Evolutionary conservation across 2,329 filamentous ascomycete genomes (phyloP).

Genomic region (Aspergillus melleus): DNA sequence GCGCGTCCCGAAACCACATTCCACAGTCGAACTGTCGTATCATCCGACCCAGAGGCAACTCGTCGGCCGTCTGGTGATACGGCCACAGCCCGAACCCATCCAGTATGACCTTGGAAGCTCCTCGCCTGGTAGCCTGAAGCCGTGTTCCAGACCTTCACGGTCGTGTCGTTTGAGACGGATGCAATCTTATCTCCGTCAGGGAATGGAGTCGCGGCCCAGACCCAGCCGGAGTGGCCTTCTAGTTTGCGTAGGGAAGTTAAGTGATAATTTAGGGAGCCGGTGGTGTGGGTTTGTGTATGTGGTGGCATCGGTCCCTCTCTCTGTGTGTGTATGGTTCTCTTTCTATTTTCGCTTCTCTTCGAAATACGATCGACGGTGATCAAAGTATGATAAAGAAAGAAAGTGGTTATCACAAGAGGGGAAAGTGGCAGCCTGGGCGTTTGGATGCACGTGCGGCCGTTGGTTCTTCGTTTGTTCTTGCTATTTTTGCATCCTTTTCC

Average conservation of each 20-base stretch:
- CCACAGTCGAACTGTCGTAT: neutral
- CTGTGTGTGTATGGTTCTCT: neutral
- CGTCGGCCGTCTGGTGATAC: constrained; percentile 12
- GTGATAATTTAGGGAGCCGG: neutral
- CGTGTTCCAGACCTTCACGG: neutral
- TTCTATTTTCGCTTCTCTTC: neutral
- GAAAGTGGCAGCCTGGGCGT: neutral
- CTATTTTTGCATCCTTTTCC: neutral
- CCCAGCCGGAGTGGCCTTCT: neutral
- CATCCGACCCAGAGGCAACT: neutral
- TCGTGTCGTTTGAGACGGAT: neutral
- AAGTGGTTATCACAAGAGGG: neutral
- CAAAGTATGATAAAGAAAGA: neutral
- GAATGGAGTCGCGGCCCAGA: neutral
- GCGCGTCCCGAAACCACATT: neutral
- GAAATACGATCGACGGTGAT: neutral
- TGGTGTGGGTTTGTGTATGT: neutral
- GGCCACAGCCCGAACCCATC: constrained; percentile 8
- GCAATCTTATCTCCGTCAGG: neutral
- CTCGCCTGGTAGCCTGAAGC: neutral
- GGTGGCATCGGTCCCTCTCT: neutral
- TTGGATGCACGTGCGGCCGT: neutral
- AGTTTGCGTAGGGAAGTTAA: neutral
- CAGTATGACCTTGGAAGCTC: neutral
- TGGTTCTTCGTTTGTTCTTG: neutral